Conservation (phyloP, 768 basidiomycete genomes). For the Leccinum pellstonianum region DNA sequence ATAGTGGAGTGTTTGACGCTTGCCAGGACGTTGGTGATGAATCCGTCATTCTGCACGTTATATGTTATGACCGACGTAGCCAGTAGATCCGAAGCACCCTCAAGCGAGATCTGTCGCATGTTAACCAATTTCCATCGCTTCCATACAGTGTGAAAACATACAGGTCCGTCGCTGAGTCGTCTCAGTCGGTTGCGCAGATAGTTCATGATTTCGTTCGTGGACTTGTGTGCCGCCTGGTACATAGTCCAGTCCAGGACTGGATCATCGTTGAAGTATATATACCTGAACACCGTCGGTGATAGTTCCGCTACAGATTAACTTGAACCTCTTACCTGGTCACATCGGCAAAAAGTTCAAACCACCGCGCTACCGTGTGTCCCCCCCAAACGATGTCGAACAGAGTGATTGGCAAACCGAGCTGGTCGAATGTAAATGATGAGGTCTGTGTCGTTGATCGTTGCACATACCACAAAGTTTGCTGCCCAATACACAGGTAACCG, state of each 20-base stretch:
- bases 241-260: constrained; percentile 34
- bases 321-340: constrained; percentile 34
- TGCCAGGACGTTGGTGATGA: constrained; percentile 21
- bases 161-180: constrained; percentile 19
- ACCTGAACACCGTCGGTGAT: constrained; percentile 27
- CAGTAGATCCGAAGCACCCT: constrained; percentile 21
- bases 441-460: not conserved
- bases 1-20: constrained; percentile 7
- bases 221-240: constrained; percentile 26
- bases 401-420: constrained; percentile 34
- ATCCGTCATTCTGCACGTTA: constrained; percentile 24
- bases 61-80: constrained; percentile 19
- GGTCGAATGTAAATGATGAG: not conserved
- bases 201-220: constrained; percentile 26
- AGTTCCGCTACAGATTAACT: not conserved
- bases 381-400: constrained; percentile 39
- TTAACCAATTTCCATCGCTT: not conserved
- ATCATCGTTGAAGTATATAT: constrained; percentile 36
- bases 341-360: constrained; percentile 50
- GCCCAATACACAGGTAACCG: constrained; percentile 61
- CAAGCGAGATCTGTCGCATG: constrained; percentile 17
- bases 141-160: constrained; percentile 10
- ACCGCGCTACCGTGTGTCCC: constrained; percentile 39
- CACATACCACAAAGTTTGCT: constrained; percentile 52
- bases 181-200: constrained; percentile 26